phyloP scores from a whole-genome alignment of 1,139 yeast genomes.

The Saccharomyces uvarum region DNA sequence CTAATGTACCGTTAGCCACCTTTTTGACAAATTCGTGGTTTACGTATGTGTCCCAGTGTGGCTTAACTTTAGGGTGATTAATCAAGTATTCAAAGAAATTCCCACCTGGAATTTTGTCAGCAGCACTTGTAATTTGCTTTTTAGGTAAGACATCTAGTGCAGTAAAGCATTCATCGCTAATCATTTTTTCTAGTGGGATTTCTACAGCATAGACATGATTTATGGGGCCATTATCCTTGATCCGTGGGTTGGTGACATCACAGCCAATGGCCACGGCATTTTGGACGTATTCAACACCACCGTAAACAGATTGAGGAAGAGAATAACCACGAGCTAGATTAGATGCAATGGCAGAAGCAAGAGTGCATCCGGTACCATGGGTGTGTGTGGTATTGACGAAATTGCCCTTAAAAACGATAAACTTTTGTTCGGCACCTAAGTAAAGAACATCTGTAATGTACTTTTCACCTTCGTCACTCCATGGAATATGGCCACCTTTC shows the following conservation, averaged over 20 bases:
- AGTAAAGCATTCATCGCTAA: conserved; percentile 25
- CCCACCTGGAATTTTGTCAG: conserved; percentile 25
- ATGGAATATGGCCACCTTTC: conserved; percentile 78
- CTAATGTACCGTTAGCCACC: conserved; percentile 47
- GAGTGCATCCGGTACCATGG: conserved; percentile 90
- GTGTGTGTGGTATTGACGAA: conserved; percentile 48
- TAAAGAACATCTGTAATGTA: conserved; percentile 55
- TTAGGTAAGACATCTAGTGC: conserved; percentile 20
- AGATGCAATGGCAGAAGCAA: conserved; percentile 75
- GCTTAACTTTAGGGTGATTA: conserved; percentile 47
- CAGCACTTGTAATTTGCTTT: conserved; percentile 20
- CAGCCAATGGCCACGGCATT: conserved; percentile 54
- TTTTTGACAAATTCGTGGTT: conserved; percentile 54
- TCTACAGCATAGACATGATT: conserved; percentile 44
- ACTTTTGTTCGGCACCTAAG: conserved; percentile 36
- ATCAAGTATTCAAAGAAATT: conserved; percentile 46
- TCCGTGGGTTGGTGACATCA: conserved; percentile 19
- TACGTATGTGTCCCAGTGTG: conserved; percentile 52
- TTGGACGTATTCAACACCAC: conserved; percentile 60
- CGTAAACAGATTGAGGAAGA: conserved; percentile 44
- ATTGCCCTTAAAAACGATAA: conserved; percentile 44
- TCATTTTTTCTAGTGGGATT: conserved; percentile 33
- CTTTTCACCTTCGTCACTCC: conserved; percentile 32
- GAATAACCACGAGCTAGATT: conserved; percentile 51
- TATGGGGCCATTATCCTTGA: conserved; percentile 62